Base-by-base conservation (phyloP, 192 early-diverging fungal genomes). In the Entophlyctis luteolus region DNA sequence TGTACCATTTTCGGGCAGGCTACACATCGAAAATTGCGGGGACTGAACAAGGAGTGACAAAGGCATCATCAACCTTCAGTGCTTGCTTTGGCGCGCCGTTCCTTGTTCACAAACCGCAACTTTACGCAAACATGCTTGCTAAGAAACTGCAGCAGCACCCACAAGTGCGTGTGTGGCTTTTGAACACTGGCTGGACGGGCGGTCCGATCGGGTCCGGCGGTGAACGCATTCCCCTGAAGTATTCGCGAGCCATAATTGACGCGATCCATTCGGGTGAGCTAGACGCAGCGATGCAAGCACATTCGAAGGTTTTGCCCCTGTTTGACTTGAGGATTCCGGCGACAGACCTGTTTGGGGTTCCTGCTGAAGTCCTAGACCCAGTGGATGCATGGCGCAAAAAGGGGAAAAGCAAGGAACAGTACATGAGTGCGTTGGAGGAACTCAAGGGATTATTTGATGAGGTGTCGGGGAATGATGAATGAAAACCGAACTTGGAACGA, bases 141-240 rank as follows among this genome's bases (percentile, higher is more conserved):
- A 80, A 89, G 28, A 94, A 93, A 84, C 89, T 96, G 73, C 68
- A 85, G 48, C 31, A 73, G 62, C 84, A 93, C 76, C 18, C 31
- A 16, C 80, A 80, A 68, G 87, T 86, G 46, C 81, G 90, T 77
- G 89, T 87, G 48, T 96, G 92, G 92, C 39, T 79, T 18, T 83
- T 94, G 80, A 96, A 94, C 83, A 94, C 91, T 55, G 92, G 91
- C 65, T 94, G 90, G 94, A 90, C 79, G 46, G 92, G 94, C 76
- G 94, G 94, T 42, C 80, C 77, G 52, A 88, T 91, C 63, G 92
- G 90, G 47, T 12, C 16, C 18, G 42, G 14, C 8, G 93, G 91
- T 29, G 79, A 88, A 77, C 89, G 94, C 25, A 93, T 92, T 62
- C 77, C 90, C 38, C 86, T 96, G 58, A 90, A 91, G 82, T 91